A percentile compares a stretch with the other conserved stretches of the same genome.
phyloP scores from a whole-genome alignment of 2,329 filamentous ascomycete genomes.

The Trichoderma sp. region DNA sequence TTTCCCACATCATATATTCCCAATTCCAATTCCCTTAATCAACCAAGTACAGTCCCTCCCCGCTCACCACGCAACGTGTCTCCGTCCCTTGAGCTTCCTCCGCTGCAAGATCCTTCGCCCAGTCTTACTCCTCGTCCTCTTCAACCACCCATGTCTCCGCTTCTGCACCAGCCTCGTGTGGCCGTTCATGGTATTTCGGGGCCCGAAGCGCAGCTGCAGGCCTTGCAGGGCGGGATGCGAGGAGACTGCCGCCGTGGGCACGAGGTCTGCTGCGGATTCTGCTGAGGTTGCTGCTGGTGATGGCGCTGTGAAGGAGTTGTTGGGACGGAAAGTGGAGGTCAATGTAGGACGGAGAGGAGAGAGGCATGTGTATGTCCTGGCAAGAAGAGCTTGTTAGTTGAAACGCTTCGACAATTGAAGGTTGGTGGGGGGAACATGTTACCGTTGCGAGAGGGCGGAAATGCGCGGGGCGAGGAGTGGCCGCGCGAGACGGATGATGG shows the following conservation, averaged over 20 bases:
- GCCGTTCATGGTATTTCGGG: slow-evolving; percentile 58
- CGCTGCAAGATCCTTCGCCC: slow-evolving; percentile 56
- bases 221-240: slow-evolving; percentile 54
- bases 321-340: slow-evolving; percentile 37
- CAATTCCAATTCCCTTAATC: neutral
- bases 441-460: slow-evolving; percentile 31
- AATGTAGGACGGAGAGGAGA: slow-evolving; percentile 53
- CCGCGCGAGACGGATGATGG: slow-evolving; percentile 36
- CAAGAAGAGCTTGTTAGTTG: neutral
- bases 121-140: slow-evolving; percentile 50
- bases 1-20: neutral
- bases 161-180: slow-evolving; percentile 59
- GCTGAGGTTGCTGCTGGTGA: slow-evolving; percentile 21
- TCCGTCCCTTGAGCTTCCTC: slow-evolving; percentile 55
- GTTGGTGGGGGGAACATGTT: neutral
- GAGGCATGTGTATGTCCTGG: slow-evolving; percentile 51
- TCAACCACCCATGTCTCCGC: slow-evolving; percentile 59
- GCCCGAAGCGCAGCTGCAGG: slow-evolving; percentile 59
- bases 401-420: neutral
- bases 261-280: slow-evolving; percentile 44
- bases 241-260: slow-evolving; percentile 49
- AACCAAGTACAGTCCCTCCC: neutral
- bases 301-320: slow-evolving; percentile 32
- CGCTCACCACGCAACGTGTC: slow-evolving; percentile 39
- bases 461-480: slow-evolving; percentile 30